These are phyloP conservation scores for Hemisphaericaspora nanyangensis DNA, from an alignment of 805 yeast genomes.

Conservation along the genomic window DNA sequence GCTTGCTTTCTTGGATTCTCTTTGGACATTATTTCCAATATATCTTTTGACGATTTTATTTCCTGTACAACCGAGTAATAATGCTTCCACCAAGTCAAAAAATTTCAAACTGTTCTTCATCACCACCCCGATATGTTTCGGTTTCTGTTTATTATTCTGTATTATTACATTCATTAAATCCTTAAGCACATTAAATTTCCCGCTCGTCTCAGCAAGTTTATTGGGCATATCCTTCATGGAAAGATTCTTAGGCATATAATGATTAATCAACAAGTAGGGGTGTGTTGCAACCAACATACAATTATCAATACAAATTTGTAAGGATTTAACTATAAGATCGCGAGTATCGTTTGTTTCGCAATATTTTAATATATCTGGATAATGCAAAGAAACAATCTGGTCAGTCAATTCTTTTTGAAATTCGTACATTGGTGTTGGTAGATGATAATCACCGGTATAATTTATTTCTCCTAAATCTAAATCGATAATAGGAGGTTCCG, in stretches of 20 bases:
- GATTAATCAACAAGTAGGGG: constrained; percentile 81
- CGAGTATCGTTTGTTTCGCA: constrained; percentile 58
- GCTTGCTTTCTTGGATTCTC: constrained; percentile 30
- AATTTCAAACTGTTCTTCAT: constrained; percentile 61
- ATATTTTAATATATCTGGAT: constrained; percentile 83
- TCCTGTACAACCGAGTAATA: constrained; percentile 53
- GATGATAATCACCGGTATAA: constrained; percentile 59
- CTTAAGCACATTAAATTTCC: constrained; percentile 71
- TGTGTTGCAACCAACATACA: constrained; percentile 81
- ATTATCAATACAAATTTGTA: constrained; percentile 71
- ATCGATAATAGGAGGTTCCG: constrained; percentile 75
- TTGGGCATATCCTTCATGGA: constrained; percentile 67
- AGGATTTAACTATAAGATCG: constrained; percentile 64
- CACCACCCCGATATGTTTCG: constrained; percentile 62
- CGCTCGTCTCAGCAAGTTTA: constrained; percentile 72
- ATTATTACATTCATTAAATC: constrained; percentile 59
- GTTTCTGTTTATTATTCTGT: constrained; percentile 15
- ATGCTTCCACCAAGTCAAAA: constrained; percentile 70
- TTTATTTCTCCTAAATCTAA: constrained; percentile 43
- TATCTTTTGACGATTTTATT: constrained; percentile 52
- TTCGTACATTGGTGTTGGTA: constrained; percentile 80
- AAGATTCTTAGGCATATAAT: constrained; percentile 78
- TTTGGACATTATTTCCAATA: constrained; percentile 55
- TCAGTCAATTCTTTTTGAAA: constrained; percentile 87
- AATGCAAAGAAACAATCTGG: constrained; percentile 87